A percentile compares a stretch with the other conserved stretches of the same genome.
Evolutionary conservation across 441 rosid genomes (phyloP).

Genomic region (Mallotus japonicus): DNA sequence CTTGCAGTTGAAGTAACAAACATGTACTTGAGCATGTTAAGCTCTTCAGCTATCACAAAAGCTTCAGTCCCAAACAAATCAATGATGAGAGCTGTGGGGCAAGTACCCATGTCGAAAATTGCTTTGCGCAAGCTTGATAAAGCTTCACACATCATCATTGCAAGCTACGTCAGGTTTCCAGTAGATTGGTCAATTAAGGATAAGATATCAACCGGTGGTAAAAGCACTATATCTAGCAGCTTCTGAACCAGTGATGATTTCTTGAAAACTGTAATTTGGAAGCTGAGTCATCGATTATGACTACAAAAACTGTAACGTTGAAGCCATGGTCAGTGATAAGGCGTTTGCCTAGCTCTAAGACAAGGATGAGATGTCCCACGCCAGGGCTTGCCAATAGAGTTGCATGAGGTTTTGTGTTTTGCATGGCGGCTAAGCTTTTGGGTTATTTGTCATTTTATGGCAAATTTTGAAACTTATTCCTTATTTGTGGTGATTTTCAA

Average conservation of each 20-base stretch:
- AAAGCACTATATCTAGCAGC: slow-evolving; percentile 22
- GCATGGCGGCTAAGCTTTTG: too few species aligned
- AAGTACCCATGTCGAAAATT: slow-evolving; percentile 22
- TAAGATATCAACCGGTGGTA: slow-evolving; percentile 34
- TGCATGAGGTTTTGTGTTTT: slow-evolving; percentile 26
- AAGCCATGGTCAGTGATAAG: slow-evolving; percentile 28
- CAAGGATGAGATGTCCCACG: slow-evolving; percentile 49
- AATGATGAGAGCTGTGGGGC: slow-evolving; percentile 39
- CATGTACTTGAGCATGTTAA: slow-evolving; percentile 43
- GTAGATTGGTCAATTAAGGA: slow-evolving; percentile 13
- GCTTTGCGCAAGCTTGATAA: slow-evolving; percentile 28
- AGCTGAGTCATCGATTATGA: slow-evolving; percentile 21
- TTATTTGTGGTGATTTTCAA: too few species aligned
- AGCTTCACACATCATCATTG: slow-evolving; percentile 30
- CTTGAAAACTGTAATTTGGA: slow-evolving; percentile 16
- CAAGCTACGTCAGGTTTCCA: slow-evolving; percentile 19
- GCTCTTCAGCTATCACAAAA: slow-evolving; percentile 45
- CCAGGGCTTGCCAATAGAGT: slow-evolving; percentile 50
- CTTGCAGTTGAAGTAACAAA: slow-evolving; percentile 48
- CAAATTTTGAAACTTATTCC: too few species aligned
- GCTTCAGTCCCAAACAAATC: slow-evolving; percentile 61
- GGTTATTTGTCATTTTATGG: too few species aligned
- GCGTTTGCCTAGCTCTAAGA: slow-evolving; percentile 43
- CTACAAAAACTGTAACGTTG: slow-evolving; percentile 36
- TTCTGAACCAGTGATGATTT: neutral